Percentiles rank a stretch among this genome's conserved stretches.
Evolutionary conservation across 2,329 filamentous ascomycete species (phyloP).

Genomic region (Penicillium sp.): DNA sequence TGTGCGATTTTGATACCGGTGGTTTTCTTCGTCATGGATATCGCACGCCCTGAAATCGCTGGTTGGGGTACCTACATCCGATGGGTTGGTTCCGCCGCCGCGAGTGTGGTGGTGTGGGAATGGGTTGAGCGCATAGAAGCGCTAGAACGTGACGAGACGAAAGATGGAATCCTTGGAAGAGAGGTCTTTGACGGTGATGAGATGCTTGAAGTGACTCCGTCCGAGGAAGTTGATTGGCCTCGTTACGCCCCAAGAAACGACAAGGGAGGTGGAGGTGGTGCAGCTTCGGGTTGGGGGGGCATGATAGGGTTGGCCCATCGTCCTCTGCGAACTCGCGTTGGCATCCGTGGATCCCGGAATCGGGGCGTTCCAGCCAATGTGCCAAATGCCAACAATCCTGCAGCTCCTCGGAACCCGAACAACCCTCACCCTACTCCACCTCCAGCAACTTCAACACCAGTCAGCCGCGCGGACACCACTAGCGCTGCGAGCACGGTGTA

Average conservation of each 20-base stretch:
- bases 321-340: slow-evolving; percentile 36
- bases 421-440: slow-evolving; percentile 40
- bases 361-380: slow-evolving; percentile 6
- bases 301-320: slow-evolving; percentile 38
- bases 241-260: slow-evolving; percentile 38
- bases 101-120: slow-evolving; percentile 96
- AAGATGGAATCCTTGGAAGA: slow-evolving; percentile 84
- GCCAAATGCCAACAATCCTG: slow-evolving; percentile 14
- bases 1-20: slow-evolving; percentile 82
- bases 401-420: slow-evolving; percentile 14
- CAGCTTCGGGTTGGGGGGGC: slow-evolving; percentile 40
- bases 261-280: slow-evolving; percentile 36
- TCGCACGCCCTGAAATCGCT: slow-evolving; percentile 78
- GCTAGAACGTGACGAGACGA: slow-evolving; percentile 86
- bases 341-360: slow-evolving; percentile 24
- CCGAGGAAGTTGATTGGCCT: slow-evolving; percentile 55
- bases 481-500: slow-evolving; percentile 65
- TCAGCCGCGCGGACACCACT: slow-evolving; percentile 60
- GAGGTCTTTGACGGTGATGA: slow-evolving; percentile 94
- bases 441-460: slow-evolving; percentile 53
- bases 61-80: slow-evolving; percentile 94
- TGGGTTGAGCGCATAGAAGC: slow-evolving; percentile 96
- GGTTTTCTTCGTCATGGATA: slow-evolving; percentile 90
- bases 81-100: slow-evolving; percentile 93
- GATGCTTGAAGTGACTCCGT: slow-evolving; percentile 70